Evolutionary conservation across 805 yeast species (phyloP).

Genomic region (Ogataea methanolica): DNA sequence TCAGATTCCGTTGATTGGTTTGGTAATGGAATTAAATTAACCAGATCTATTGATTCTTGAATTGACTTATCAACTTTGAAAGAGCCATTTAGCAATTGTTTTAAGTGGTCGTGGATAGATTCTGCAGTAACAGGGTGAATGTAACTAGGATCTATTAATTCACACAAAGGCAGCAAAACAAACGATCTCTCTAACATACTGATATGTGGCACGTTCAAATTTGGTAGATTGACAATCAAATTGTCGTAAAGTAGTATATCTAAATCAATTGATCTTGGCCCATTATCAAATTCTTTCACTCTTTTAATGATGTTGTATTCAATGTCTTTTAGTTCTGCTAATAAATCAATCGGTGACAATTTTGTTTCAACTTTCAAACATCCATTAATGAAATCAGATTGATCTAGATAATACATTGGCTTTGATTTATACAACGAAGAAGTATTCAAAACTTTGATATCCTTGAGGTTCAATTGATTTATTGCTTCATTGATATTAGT

Average conservation of each 20-base stretch:
- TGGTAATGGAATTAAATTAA: constrained; percentile 45
- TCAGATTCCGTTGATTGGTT: constrained; percentile 10
- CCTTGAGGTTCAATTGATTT: constrained; percentile 33
- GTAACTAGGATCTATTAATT: constrained; percentile 59
- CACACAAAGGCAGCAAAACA: constrained; percentile 86
- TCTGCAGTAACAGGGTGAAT: constrained; percentile 86
- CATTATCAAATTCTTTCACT: constrained; percentile 77
- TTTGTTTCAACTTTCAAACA: constrained; percentile 62
- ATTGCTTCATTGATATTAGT: constrained; percentile 57
- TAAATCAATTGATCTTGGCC: constrained; percentile 88
- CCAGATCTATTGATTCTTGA: constrained; percentile 48
- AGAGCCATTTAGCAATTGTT: constrained; percentile 32
- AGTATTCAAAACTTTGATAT: constrained; percentile 48
- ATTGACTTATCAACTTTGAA: constrained; percentile 24
- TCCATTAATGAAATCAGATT: constrained; percentile 80
- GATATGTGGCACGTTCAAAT: constrained; percentile 78
- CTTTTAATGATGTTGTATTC: constrained; percentile 72
- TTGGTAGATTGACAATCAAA: constrained; percentile 47
- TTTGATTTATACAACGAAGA: constrained; percentile 83
- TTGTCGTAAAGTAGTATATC: constrained; percentile 77
- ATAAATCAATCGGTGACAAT: constrained; percentile 59
- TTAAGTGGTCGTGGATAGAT: constrained; percentile 64
- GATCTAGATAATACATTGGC: constrained; percentile 88
- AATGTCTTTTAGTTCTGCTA: constrained; percentile 59
- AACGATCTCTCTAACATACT: constrained; percentile 86